Evolutionary conservation across 257 asterid species (phyloP).

Genomic region (Orobanche coerulescens): DNA sequence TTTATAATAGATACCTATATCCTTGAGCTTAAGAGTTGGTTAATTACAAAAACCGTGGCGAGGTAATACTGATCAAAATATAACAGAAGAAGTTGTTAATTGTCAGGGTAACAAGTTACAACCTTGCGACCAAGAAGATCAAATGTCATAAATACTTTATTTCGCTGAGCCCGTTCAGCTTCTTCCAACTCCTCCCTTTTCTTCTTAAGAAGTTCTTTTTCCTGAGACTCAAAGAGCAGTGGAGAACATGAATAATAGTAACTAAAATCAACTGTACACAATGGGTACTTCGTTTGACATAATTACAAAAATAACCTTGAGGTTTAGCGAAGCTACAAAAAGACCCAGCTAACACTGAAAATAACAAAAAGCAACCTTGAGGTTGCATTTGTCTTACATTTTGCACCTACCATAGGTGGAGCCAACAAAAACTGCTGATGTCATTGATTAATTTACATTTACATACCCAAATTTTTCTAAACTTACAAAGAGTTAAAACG

Average conservation of each 20-base stretch:
- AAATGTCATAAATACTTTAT: slow-evolving; percentile 70
- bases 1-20: too few relatives aligned
- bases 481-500: too few relatives aligned
- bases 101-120: slow-evolving; percentile 13
- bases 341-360: neutral
- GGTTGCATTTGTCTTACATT: neutral
- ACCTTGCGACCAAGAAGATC: slow-evolving; percentile 98
- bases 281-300: too few relatives aligned
- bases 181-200: slow-evolving; percentile 79
- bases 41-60: neutral
- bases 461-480: neutral
- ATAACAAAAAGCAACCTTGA: neutral
- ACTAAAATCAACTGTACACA: neutral
- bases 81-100: neutral
- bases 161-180: slow-evolving; percentile 66
- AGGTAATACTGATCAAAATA: neutral
- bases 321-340: neutral
- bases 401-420: too few relatives aligned
- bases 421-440: neutral
- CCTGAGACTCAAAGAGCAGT: slow-evolving; percentile 37
- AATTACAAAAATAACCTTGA: neutral
- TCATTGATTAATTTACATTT: neutral
- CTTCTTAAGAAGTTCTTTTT: slow-evolving; percentile 72
- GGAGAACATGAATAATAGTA: neutral
- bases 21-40: neutral